Percentiles rank a stretch among this genome's conserved stretches.
These are phyloP conservation scores for Acrodontium crateriforme DNA, from an alignment of 2,329 filamentous ascomycete species.

Conservation along the genomic window DNA sequence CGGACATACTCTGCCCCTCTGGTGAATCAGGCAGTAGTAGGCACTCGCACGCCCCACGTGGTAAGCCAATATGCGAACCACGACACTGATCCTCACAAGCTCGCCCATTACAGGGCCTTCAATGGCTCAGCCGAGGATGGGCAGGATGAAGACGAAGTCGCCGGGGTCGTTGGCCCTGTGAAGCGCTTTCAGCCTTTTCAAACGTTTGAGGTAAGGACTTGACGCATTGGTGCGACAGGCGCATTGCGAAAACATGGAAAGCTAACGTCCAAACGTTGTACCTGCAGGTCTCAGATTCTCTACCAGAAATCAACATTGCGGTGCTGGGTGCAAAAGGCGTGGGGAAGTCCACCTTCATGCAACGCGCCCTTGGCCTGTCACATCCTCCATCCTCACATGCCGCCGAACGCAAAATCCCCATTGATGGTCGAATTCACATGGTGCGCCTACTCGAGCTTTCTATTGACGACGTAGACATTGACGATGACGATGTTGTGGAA, in stretches of 20 bases:
- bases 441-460: constrained; percentile 45
- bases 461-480: constrained; percentile 37
- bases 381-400: constrained; percentile 27
- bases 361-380: constrained; percentile 41
- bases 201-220: constrained; percentile 14
- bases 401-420: constrained; percentile 39
- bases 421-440: constrained; percentile 41
- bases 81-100: too few species aligned
- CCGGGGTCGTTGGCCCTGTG: constrained; percentile 17
- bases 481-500: constrained; percentile 38
- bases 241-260: constrained; percentile 1
- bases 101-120: too few species aligned
- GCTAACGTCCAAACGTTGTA: constrained; percentile 2
- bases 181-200: constrained; percentile 16
- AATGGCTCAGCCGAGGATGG: too few species aligned
- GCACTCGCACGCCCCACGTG: too few species aligned
- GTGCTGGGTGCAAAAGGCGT: constrained; percentile 40
- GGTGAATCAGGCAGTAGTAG: too few species aligned
- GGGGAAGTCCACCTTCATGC: constrained; percentile 48
- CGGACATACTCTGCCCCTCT: too few species aligned
- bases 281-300: constrained; percentile 15
- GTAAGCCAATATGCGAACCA: too few species aligned
- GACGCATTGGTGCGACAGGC: constrained; percentile 1
- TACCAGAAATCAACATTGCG: constrained; percentile 44
- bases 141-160: constrained; percentile 20